A percentile compares a stretch with the other conserved stretches of the same genome.
These are phyloP conservation scores for Neostapfia colusana DNA, from an alignment of 176 grass and related monocot genomes.

Conservation along the genomic window DNA sequence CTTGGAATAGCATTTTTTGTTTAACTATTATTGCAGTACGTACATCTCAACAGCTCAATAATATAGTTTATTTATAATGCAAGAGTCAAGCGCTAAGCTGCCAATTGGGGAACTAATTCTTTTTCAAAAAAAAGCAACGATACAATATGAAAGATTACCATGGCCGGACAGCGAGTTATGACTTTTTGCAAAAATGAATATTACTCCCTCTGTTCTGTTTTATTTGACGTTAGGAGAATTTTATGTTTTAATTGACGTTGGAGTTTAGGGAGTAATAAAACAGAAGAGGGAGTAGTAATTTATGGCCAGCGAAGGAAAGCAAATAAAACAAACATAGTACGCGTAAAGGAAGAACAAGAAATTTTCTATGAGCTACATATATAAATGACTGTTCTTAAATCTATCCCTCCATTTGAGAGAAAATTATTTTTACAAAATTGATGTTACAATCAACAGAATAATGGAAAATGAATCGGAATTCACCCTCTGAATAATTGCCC, in stretches of 20 bases:
- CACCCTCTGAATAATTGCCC: not conserved
- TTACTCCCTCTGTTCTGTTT: too few relatives aligned
- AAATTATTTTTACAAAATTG: constrained; percentile 31
- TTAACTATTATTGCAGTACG: not conserved
- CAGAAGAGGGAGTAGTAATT: too few relatives aligned
- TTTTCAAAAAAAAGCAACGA: not conserved
- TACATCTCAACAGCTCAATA: not conserved
- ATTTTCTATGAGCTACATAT: not conserved
- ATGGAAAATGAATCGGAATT: not conserved
- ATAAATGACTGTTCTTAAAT: not conserved
- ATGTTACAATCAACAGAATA: not conserved
- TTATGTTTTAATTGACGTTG: too few relatives aligned
- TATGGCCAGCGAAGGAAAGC: not conserved
- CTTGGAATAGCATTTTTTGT: not conserved
- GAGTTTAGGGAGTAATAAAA: too few relatives aligned
- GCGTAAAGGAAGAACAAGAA: not conserved
- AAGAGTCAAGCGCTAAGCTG: not conserved
- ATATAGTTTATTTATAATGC: not conserved
- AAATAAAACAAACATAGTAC: too few relatives aligned
- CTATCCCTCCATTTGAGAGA: constrained; percentile 14
- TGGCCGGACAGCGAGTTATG: not conserved
- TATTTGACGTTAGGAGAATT: too few relatives aligned
- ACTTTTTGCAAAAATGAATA: not conserved
- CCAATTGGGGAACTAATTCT: not conserved
- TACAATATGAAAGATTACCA: not conserved